Conservation (phyloP, 2,329 filamentous ascomycete genomes). For the Hirsutella rhossiliensis region DNA sequence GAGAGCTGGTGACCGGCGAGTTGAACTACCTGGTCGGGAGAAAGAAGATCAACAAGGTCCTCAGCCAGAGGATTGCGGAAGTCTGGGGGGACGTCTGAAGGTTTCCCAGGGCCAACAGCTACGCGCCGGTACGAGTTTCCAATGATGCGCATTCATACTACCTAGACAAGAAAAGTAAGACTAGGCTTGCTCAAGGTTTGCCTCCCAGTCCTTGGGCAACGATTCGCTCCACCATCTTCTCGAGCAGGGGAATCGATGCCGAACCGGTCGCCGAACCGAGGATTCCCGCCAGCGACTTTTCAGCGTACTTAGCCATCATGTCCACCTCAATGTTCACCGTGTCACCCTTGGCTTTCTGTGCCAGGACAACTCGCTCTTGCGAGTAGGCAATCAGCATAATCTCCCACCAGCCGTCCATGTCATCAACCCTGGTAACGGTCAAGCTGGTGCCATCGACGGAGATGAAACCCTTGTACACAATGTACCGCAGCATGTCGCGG, state of each 20-base stretch:
- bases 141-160: background rate
- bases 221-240: conserved; percentile 63
- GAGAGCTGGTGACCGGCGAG: conserved; percentile 45
- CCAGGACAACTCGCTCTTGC: conserved; percentile 80
- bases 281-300: conserved; percentile 70
- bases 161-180: background rate
- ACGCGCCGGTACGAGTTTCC: conserved; percentile 2
- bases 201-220: conserved; percentile 49
- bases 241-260: conserved; percentile 43
- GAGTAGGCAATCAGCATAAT: conserved; percentile 98
- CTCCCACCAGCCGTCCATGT: conserved; percentile 74
- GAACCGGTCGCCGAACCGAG: conserved; percentile 46
- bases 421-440: conserved; percentile 79
- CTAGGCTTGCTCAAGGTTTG: conserved; percentile 9
- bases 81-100: conserved; percentile 51
- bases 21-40: conserved; percentile 49
- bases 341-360: conserved; percentile 65
- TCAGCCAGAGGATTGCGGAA: conserved; percentile 61
- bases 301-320: conserved; percentile 73
- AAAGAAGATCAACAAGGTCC: conserved; percentile 52
- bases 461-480: conserved; percentile 94
- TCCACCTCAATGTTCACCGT: conserved; percentile 89
- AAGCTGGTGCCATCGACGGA: conserved; percentile 89
- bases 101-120: background rate
- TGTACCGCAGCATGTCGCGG: conserved; percentile 61